Evolutionary conservation across 2,329 filamentous ascomycete species (phyloP).

Genomic region (Calonectria naviculata): DNA sequence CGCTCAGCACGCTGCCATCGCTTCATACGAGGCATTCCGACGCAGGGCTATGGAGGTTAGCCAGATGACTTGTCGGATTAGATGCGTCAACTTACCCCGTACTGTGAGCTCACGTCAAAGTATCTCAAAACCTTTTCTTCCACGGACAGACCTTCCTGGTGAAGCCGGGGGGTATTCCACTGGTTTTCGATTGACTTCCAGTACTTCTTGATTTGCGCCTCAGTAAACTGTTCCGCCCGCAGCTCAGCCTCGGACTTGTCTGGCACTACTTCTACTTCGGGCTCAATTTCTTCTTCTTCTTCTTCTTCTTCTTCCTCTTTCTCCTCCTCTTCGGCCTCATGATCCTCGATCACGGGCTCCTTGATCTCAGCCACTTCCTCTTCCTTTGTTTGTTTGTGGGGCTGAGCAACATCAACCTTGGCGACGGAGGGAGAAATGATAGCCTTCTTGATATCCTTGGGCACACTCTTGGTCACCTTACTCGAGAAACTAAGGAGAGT

Average conservation of each 20-base stretch:
- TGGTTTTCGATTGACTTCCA: conserved; percentile 80
- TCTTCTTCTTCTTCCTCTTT: conserved; percentile 39
- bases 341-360: conserved; percentile 27
- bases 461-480: conserved; percentile 64
- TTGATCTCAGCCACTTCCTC: conserved; percentile 27
- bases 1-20: conserved; percentile 89
- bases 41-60: conserved; percentile 75
- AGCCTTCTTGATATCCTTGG: conserved; percentile 60
- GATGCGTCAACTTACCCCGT: conserved; percentile 77
- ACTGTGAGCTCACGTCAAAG: conserved; percentile 92
- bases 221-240: conserved; percentile 72
- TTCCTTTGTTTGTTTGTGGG: conserved; percentile 29
- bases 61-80: background rate
- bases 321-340: conserved; percentile 28
- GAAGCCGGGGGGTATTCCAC: conserved; percentile 76
- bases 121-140: conserved; percentile 90
- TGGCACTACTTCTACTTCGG: conserved; percentile 38
- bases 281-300: conserved; percentile 36
- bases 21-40: conserved; percentile 83
- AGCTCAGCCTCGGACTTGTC: conserved; percentile 64
- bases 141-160: conserved; percentile 77
- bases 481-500: conserved; percentile 67
- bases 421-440: conserved; percentile 47
- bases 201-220: conserved; percentile 79
- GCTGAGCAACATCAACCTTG: conserved; percentile 46